Base-by-base conservation (phyloP, 495 filamentous ascomycete genomes). In the Hypoxylon trugodes region DNA sequence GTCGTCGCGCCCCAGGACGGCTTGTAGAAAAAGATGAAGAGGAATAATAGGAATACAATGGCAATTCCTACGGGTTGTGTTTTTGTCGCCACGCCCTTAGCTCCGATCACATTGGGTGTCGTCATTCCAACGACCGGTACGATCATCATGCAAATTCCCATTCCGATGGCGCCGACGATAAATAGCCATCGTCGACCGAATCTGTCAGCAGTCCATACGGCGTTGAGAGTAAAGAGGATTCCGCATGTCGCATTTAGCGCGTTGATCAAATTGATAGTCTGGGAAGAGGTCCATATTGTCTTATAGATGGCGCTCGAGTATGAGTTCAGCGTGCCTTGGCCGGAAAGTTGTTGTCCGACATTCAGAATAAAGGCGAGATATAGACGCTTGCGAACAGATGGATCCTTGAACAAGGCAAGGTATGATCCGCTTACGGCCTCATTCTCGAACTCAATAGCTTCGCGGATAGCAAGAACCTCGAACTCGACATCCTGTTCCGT, bases 1-100 rank as follows among this genome's bases (percentile, higher is more conserved):
- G 82, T 80, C 0, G 85, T 87, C 0, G 86, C 86, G 22, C 86
- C 85, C 86, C 84, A 89, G 1, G 84, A 86, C 2, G 86, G 86
- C 69, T 88, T 88, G 73, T 88, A 89, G 77, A 89, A 88, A 71
- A 89, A 81, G 35, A 86, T 86, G 55, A 89, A 87, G 2, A 88
- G 61, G 81, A 87, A 87, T 9, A 87, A 59, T 9, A 87, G 71
- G 72, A 86, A 85, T 9, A 87, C 84, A 47, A 88, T 86, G 4
- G 84, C 74, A 52, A 88, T 89, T 30, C 84, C 86, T 24, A 89
- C 85, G 7, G 85, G 70, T 41, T 81, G 55, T 0, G 78, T 73
- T 64, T 88, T 88, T 4, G 73, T 74, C 9, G 49, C 40, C 12
- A 63, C 25, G 7, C 80, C 83, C 33, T 74, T 69, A 0, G 73